Base-by-base conservation (phyloP, 2,329 filamentous ascomycete genomes). In the Ophiostoma himal-ulmi region DNA sequence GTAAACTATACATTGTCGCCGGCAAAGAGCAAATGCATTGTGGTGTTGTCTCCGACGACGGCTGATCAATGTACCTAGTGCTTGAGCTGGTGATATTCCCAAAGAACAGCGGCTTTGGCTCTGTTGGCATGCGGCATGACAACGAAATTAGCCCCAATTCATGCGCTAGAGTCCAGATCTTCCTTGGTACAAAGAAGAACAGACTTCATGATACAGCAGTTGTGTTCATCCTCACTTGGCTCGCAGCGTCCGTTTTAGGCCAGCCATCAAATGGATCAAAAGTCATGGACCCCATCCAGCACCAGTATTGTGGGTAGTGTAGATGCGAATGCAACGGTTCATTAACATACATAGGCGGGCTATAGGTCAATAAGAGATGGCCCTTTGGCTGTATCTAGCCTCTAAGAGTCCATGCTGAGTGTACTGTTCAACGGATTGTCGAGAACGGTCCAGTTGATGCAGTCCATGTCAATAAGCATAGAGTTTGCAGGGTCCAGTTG, bases 381-480 rank as follows among this genome's bases (percentile, higher is more conserved):
- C 17, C 54, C 54, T 34, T 34, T 34, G 20, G 54, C 22, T 17
- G 54, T 26, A 34, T 60, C 22, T 26, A 60, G 3, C 54, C 30
- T 60, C 54, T 26, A 60, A 5, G 54, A 14, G 54, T 60, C 54
- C 13, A 60, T 30, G 54, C 34, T 26, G 5, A 60, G 54, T 30
- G 54, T 60, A 13, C 26, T n/a, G 5, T 30, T 26, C 11, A 68
- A 30, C 5, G 67, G 54, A 30, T 68, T 69, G 48, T 70, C 69
- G 8, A 70, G 41, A n/a, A 70, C 57, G 5, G 37, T 67, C 70
- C 68, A 60, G 54, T 60, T 60, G 54, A 60, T 60, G 13, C 17
- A 60, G 54, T 57, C 54, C 54, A 60, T 34, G 0, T 34, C 26
- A 34, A 4, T 26, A 60, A 34, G 54, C 54, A 34, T 17, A 11